These are phyloP conservation scores for Astragalus membranaceus DNA, from an alignment of 306 rosid species.

Conservation along the genomic window DNA sequence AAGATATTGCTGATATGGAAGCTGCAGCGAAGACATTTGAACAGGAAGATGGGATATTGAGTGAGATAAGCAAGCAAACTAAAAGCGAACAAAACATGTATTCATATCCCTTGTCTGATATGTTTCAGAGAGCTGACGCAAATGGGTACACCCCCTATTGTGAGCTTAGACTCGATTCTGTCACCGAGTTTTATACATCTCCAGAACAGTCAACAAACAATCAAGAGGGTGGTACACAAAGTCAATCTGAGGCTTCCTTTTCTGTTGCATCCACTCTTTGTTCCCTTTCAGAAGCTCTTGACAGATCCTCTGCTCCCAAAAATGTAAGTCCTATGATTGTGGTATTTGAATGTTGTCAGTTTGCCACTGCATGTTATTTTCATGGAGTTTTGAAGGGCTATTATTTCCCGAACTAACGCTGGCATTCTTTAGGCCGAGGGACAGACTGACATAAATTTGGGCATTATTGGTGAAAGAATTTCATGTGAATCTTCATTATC, in stretches of 20 bases:
- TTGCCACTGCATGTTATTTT: conserved; percentile 15
- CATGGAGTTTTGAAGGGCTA: neutral
- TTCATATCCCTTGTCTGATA: conserved; percentile 45
- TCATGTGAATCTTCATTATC: conserved; percentile 42
- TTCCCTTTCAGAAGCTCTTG: conserved; percentile 45
- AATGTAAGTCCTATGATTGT: conserved; percentile 43
- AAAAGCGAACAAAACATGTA: conserved; percentile 47
- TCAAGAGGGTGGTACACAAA: conserved; percentile 31
- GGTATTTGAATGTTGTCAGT: conserved; percentile 7
- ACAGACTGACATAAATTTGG: conserved; percentile 23
- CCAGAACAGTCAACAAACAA: conserved; percentile 34
- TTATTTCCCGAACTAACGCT: conserved; percentile 20
- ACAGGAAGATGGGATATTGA: conserved; percentile 46
- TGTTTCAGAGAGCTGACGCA: conserved; percentile 55
- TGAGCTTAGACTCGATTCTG: conserved; percentile 45
- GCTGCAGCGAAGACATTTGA: conserved; percentile 78
- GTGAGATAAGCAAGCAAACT: conserved; percentile 42
- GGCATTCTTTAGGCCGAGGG: conserved; percentile 40
- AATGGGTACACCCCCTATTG: conserved; percentile 69
- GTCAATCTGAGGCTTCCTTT: conserved; percentile 46
- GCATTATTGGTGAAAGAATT: conserved; percentile 25
- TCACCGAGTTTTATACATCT: conserved; percentile 28
- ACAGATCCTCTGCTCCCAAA: conserved; percentile 26
- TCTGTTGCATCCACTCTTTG: conserved; percentile 46
- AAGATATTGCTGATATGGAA: conserved; percentile 77